Percentiles rank a stretch among this genome's conserved stretches.
These are phyloP conservation scores for Aeminium ludgeri DNA, from an alignment of 495 filamentous ascomycete species.

Conservation along the genomic window DNA sequence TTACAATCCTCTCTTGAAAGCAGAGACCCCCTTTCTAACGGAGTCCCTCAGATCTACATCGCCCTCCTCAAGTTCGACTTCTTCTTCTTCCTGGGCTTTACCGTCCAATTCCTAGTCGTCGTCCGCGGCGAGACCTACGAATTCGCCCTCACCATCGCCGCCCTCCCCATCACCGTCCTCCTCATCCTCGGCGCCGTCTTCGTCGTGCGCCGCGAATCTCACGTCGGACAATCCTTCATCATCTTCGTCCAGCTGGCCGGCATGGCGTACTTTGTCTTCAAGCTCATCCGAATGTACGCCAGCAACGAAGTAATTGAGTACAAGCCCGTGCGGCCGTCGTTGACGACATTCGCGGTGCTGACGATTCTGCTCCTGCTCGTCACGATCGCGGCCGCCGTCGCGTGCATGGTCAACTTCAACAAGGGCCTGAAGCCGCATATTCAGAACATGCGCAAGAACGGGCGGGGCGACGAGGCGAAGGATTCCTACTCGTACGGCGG, in stretches of 20 bases:
- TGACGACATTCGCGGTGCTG: constrained; percentile 88
- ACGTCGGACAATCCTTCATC: constrained; percentile 54
- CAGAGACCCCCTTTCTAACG: constrained; percentile 5
- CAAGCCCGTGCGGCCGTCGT: constrained; percentile 51
- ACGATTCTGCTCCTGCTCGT: constrained; percentile 73
- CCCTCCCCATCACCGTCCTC: constrained; percentile 74
- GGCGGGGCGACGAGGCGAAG: constrained; percentile 49
- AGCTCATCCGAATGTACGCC: constrained; percentile 87
- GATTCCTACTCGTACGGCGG: no score
- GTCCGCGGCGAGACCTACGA: constrained; percentile 55
- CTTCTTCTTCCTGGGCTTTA: constrained; percentile 98
- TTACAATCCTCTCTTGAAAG: no score
- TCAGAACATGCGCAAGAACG: constrained; percentile 41
- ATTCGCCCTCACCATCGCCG: constrained; percentile 71
- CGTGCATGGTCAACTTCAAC: constrained; percentile 82
- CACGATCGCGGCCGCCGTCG: constrained; percentile 74
- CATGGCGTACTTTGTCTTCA: constrained; percentile 95
- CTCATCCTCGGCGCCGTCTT: constrained; percentile 72
- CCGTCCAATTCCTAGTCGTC: constrained; percentile 90
- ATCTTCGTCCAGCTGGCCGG: constrained; percentile 79
- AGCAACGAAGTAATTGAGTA: constrained; percentile 37
- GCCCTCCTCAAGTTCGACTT: constrained; percentile 97
- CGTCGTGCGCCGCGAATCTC: constrained; percentile 68
- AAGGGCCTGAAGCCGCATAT: constrained; percentile 81
- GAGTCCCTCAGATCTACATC: constrained; percentile 74